Conservation (phyloP, 1,284 basidiomycete species). For the Phylloporus sp. region DNA sequence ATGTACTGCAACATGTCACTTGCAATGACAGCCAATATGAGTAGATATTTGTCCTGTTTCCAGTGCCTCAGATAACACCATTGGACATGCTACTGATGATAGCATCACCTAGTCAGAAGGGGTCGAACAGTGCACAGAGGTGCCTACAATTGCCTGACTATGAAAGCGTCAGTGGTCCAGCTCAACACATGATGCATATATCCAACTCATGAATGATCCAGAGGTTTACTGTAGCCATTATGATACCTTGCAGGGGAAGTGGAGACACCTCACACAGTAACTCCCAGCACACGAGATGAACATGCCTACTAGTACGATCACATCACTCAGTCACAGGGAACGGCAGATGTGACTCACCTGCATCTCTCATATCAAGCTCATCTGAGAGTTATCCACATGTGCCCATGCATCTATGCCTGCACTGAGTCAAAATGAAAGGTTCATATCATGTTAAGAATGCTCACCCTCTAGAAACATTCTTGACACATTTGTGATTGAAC, state of each 20-base stretch:
- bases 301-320: constrained; percentile 31
- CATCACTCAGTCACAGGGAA: background rate
- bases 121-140: background rate
- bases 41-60: constrained; percentile 21
- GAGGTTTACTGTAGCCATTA: constrained; percentile 19
- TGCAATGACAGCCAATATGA: constrained; percentile 36
- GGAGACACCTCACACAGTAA: constrained; percentile 38
- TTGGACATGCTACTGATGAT: constrained; percentile 29
- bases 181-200: background rate
- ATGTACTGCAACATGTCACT: background rate
- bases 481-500: constrained; percentile 86
- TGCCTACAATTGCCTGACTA: constrained; percentile 34
- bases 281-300: constrained; percentile 31
- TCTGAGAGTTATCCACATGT: constrained; percentile 75
- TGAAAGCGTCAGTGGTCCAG: background rate
- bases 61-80: constrained; percentile 29
- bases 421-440: background rate
- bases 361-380: constrained; percentile 81
- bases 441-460: constrained; percentile 20
- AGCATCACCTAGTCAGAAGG: background rate
- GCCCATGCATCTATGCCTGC: constrained; percentile 87
- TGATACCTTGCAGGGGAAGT: constrained; percentile 34
- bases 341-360: constrained; percentile 55
- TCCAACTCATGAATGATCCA: too few relatives aligned
- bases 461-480: constrained; percentile 76